phyloP scores from a whole-genome alignment of 2,329 filamentous ascomycete species.

The Penicillium palitans region DNA sequence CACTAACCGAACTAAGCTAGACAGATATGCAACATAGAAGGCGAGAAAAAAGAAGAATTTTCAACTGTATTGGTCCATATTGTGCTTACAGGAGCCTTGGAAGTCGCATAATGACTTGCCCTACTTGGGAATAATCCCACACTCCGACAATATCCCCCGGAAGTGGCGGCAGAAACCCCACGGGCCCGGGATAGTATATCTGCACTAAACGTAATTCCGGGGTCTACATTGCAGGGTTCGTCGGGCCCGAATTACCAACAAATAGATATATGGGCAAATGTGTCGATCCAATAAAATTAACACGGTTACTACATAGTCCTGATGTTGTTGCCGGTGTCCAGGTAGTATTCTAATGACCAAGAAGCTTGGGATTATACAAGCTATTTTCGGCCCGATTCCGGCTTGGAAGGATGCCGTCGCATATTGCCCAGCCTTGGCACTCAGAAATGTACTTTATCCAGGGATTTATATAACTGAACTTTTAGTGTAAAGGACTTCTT shows the following conservation, averaged over 20 bases:
- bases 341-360: neutral
- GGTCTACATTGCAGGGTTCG: neutral
- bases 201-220: conserved; percentile 8
- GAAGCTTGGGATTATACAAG: neutral
- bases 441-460: neutral
- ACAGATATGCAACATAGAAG: neutral
- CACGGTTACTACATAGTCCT: neutral
- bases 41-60: neutral
- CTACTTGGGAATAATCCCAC: neutral
- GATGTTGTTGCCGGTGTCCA: neutral
- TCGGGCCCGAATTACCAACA: neutral
- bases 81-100: neutral
- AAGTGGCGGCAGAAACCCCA: neutral
- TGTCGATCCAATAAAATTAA: neutral
- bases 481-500: conserved; percentile 3
- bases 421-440: neutral
- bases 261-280: neutral
- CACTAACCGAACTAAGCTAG: neutral
- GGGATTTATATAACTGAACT: neutral
- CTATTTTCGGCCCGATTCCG: conserved; percentile 3
- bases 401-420: neutral
- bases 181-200: neutral
- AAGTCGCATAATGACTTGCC: neutral
- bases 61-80: neutral
- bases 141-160: neutral